Conservation (phyloP, 208 protist species). For the Trypanosoma boissoni region DNA sequence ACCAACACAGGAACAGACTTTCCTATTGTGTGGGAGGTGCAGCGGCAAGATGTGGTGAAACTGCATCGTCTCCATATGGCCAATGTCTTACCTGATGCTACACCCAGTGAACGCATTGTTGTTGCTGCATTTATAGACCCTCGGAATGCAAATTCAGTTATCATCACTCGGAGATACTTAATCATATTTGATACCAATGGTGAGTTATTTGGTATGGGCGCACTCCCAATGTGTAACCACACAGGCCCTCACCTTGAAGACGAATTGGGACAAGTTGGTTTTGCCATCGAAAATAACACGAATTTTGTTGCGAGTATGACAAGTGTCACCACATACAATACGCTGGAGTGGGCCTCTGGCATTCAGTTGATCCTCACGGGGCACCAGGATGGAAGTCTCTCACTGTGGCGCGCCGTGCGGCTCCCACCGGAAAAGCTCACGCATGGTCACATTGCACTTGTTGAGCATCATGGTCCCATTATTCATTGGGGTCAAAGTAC, state of each 20-base stretch:
- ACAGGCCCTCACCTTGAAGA: slow-evolving; percentile 34
- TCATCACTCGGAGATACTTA: slow-evolving; percentile 59
- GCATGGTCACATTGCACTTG: slow-evolving; percentile 52
- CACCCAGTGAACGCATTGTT: slow-evolving; percentile 26
- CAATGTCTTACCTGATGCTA: slow-evolving; percentile 18
- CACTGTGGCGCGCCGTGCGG: slow-evolving; percentile 69
- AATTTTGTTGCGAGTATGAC: slow-evolving; percentile 39
- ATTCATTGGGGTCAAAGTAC: slow-evolving; percentile 16
- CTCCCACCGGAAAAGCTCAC: slow-evolving; percentile 63
- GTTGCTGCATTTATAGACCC: slow-evolving; percentile 51
- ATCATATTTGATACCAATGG: slow-evolving; percentile 78
- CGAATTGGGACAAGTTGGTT: slow-evolving; percentile 50
- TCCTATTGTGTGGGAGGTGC: slow-evolving; percentile 77
- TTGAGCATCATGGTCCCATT: slow-evolving; percentile 61
- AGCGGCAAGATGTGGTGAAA: slow-evolving; percentile 38
- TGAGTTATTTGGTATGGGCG: slow-evolving; percentile 51
- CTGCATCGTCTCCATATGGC: slow-evolving; percentile 40
- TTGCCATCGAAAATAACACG: slow-evolving; percentile 25
- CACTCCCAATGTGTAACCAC: slow-evolving; percentile 14
- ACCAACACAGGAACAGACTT: slow-evolving; percentile 45
- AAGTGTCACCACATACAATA: slow-evolving; percentile 54
- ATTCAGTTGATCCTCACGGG: slow-evolving; percentile 70
- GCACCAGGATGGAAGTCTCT: slow-evolving; percentile 74
- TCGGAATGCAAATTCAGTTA: slow-evolving; percentile 35
- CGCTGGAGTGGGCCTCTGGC: slow-evolving; percentile 73